A percentile compares a stretch with the other conserved stretches of the same genome.
These are phyloP conservation scores for Bryoglossum gracile DNA, from an alignment of 495 filamentous ascomycete species.

Conservation along the genomic window DNA sequence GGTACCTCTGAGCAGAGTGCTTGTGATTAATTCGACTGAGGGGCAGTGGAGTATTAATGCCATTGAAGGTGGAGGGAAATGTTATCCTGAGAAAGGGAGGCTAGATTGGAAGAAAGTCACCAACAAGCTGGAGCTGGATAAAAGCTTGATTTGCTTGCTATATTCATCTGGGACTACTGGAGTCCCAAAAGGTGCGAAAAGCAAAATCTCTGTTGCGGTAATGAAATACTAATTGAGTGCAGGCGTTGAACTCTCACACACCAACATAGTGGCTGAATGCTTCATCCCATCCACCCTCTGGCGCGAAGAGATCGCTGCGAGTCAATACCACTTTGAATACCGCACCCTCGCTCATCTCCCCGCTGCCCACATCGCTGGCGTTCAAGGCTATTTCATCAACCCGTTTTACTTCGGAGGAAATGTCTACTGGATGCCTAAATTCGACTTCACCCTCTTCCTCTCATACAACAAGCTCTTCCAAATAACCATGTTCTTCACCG, in stretches of 20 bases:
- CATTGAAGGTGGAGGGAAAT: conserved; percentile 3
- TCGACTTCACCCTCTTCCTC: conserved; percentile 74
- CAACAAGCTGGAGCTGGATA: conserved; percentile 34
- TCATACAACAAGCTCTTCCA: conserved; percentile 63
- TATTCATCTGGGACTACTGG: conserved; percentile 49
- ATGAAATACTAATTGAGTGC: not conserved
- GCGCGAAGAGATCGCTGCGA: conserved; percentile 33
- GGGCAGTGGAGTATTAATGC: conserved; percentile 61
- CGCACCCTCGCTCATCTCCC: conserved; percentile 46
- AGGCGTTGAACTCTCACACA: conserved; percentile 71
- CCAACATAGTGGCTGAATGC: conserved; percentile 53
- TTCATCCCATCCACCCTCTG: conserved; percentile 41
- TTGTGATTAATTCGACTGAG: conserved; percentile 67
- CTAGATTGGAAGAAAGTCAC: conserved; percentile 25
- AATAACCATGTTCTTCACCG: conserved; percentile 43
- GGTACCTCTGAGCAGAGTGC: conserved; percentile 56
- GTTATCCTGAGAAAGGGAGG: not conserved
- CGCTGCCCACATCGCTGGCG: conserved; percentile 41
- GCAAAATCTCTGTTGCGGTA: not conserved
- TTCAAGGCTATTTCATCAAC: conserved; percentile 52
- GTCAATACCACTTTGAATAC: conserved; percentile 23
- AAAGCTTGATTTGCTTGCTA: conserved; percentile 60
- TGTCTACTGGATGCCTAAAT: conserved; percentile 70
- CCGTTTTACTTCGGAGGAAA: conserved; percentile 57
- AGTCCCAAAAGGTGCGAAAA: conserved; percentile 28